These are phyloP conservation scores for Casuarina glauca DNA, from an alignment of 306 rosid species.

Conservation along the genomic window DNA sequence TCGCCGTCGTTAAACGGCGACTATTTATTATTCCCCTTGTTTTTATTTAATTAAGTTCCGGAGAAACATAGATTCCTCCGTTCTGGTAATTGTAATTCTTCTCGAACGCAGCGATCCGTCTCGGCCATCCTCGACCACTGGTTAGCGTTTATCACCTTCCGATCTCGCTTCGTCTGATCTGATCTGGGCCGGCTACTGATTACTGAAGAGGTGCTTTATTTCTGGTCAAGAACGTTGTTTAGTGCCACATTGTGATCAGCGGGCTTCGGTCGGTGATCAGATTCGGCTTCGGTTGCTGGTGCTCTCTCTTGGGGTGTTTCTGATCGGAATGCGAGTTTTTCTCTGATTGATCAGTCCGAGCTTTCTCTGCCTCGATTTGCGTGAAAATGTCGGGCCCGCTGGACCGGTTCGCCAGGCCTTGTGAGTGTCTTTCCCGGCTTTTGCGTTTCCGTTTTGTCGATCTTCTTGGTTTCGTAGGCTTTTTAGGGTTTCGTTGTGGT, in stretches of 20 bases:
- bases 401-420: constrained; percentile 82
- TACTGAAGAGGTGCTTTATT: background rate
- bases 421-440: constrained; percentile 34
- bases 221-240: background rate
- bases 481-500: constrained; percentile 31
- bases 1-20: constrained; percentile 39
- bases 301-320: constrained; percentile 34
- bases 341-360: background rate
- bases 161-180: constrained; percentile 19
- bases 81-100: background rate
- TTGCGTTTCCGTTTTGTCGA: background rate
- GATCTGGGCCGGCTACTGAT: too few species aligned
- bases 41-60: background rate
- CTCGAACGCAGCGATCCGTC: constrained; percentile 11
- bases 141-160: constrained; percentile 20
- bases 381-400: constrained; percentile 63
- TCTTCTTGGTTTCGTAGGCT: background rate
- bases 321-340: constrained; percentile 31
- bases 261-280: background rate
- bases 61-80: background rate
- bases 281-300: background rate
- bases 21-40: background rate
- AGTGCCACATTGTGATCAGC: background rate
- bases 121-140: constrained; percentile 1
- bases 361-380: background rate